These are phyloP conservation scores for Rhexocercosporidium sp. DNA, from an alignment of 2,329 filamentous ascomycete species.

Conservation along the genomic window DNA sequence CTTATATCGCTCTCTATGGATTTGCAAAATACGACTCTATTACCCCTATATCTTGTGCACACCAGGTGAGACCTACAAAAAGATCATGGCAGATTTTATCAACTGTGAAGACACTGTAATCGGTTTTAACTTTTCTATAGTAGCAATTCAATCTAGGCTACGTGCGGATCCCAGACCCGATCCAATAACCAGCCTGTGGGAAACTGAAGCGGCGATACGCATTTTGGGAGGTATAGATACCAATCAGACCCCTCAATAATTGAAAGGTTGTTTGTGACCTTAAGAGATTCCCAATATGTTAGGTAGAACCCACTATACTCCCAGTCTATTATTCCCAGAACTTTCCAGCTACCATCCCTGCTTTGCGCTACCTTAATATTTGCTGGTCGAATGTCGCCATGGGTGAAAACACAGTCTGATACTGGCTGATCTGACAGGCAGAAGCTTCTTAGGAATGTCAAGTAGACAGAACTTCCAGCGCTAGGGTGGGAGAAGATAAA, in stretches of 20 bases:
- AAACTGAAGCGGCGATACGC: slow-evolving; percentile 1
- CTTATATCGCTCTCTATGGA: no score
- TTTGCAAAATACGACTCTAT: no score
- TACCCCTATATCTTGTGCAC: no score
- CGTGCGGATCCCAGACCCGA: slow-evolving; percentile 13
- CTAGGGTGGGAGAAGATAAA: background rate
- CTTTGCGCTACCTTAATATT: slow-evolving; percentile 13
- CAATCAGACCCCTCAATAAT: background rate
- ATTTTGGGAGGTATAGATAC: background rate
- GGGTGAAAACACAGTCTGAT: slow-evolving; percentile 14
- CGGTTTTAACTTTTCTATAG: no score
- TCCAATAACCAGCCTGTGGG: slow-evolving; percentile 10
- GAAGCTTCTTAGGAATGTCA: slow-evolving; percentile 4
- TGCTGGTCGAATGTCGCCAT: slow-evolving; percentile 13
- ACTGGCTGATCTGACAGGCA: slow-evolving; percentile 2
- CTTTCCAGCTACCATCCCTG: slow-evolving; percentile 7
- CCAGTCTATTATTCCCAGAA: slow-evolving; percentile 13
- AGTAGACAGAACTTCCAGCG: background rate
- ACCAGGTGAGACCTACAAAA: no score
- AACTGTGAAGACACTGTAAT: no score
- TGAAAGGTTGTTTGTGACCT: background rate
- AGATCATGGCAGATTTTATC: no score
- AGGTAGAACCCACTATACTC: slow-evolving; percentile 15
- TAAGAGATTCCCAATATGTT: slow-evolving; percentile 10
- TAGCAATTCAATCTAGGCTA: no score